These are phyloP conservation scores for Cryptosporidium parvum DNA, from an alignment of 169 alveolate genomes.

Conservation along the genomic window DNA sequence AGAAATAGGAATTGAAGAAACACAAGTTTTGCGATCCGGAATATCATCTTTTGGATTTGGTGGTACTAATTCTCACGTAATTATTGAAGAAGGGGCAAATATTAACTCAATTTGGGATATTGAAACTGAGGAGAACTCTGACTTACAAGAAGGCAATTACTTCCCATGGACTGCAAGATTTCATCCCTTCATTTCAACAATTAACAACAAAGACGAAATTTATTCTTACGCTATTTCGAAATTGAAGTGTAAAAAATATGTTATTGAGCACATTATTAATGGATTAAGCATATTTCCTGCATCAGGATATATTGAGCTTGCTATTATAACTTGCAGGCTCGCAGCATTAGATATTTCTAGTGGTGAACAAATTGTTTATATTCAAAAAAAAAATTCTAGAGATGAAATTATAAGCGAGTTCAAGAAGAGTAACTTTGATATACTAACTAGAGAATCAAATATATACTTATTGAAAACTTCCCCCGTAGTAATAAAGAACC, in stretches of 20 bases:
- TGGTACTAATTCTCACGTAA: conserved; percentile 83
- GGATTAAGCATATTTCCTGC: conserved; percentile 56
- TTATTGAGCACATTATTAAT: conserved; percentile 37
- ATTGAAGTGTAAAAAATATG: conserved; percentile 9
- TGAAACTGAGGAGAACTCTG: conserved; percentile 21
- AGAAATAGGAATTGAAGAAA: conserved; percentile 41
- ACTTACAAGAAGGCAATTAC: conserved; percentile 49
- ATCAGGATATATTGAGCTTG: conserved; percentile 56
- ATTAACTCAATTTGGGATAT: conserved; percentile 32
- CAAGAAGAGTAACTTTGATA: conserved; percentile 3
- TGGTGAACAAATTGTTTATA: not conserved
- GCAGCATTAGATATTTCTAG: conserved; percentile 39
- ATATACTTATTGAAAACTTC: conserved; percentile 32
- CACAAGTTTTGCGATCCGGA: conserved; percentile 74
- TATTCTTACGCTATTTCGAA: not conserved
- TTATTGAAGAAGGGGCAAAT: conserved; percentile 79
- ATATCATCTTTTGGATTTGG: conserved; percentile 85
- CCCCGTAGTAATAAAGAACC: conserved; percentile 20
- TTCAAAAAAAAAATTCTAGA: conserved; percentile 8
- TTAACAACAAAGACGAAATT: conserved; percentile 31
- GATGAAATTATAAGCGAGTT: conserved; percentile 4
- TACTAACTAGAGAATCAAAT: conserved; percentile 11
- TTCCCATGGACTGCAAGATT: conserved; percentile 73
- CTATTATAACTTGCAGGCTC: not conserved
- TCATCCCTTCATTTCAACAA: conserved; percentile 59